A percentile compares a stretch with the other conserved stretches of the same genome.
These are phyloP conservation scores for Xylaria telfairii DNA, from an alignment of 495 filamentous ascomycete genomes.

Conservation along the genomic window DNA sequence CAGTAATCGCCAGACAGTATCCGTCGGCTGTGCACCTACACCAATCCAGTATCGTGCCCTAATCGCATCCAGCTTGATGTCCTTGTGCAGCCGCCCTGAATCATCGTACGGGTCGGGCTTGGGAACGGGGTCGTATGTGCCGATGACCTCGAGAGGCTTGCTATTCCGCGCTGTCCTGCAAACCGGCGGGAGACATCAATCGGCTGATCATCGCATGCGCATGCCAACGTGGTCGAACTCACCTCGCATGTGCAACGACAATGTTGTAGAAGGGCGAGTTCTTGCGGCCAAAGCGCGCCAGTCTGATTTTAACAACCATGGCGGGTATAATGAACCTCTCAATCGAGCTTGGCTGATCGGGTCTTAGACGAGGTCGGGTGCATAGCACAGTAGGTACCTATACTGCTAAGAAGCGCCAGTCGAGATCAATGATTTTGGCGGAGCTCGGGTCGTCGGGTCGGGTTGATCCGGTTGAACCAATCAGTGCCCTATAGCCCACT, in stretches of 20 bases:
- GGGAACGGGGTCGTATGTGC: constrained; percentile 93
- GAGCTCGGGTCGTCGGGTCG: constrained; percentile 28
- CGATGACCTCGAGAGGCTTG: constrained; percentile 90
- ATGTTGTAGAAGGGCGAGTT: constrained; percentile 95
- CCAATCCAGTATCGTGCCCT: constrained; percentile 95
- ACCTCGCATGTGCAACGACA: constrained; percentile 95
- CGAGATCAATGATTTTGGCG: constrained; percentile 36
- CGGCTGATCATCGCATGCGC: neutral
- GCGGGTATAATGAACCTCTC: constrained; percentile 29
- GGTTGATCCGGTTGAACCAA: constrained; percentile 41
- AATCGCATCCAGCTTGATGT: constrained; percentile 81
- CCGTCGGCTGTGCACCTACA: constrained; percentile 92
- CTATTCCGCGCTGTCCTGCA: constrained; percentile 77
- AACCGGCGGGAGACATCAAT: constrained; percentile 21
- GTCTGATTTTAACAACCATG: constrained; percentile 93
- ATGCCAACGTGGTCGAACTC: constrained; percentile 37
- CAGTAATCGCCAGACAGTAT: constrained; percentile 85
- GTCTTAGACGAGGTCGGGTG: neutral
- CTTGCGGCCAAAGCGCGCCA: constrained; percentile 90
- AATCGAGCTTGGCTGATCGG: neutral
- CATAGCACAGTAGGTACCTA: too few species aligned
- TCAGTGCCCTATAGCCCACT: constrained; percentile 18
- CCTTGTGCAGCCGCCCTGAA: constrained; percentile 76
- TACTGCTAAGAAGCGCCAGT: too few species aligned
- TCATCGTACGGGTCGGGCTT: constrained; percentile 69